phyloP scores from a whole-genome alignment of 2,329 filamentous ascomycete genomes.

The Alternaria consortialis region DNA sequence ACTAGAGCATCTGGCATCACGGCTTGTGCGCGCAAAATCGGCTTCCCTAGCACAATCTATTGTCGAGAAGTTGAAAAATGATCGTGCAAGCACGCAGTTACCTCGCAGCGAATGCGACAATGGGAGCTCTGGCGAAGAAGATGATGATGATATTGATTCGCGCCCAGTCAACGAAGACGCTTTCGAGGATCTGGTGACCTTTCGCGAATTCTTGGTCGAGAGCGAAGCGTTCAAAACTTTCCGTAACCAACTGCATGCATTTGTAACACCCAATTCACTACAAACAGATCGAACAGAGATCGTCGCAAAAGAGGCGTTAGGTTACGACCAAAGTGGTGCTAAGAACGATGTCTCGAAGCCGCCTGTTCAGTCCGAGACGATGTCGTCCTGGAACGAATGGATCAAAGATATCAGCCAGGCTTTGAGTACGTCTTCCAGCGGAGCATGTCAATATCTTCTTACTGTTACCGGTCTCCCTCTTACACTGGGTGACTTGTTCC shows the following conservation, averaged over 20 bases:
- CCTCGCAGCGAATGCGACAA: not conserved
- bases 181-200: slow-evolving; percentile 19
- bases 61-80: slow-evolving; percentile 7
- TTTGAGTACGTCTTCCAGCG: not conserved
- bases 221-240: slow-evolving; percentile 24
- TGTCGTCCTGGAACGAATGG: not conserved
- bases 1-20: slow-evolving; percentile 12
- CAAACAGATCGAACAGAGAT: not conserved
- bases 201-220: slow-evolving; percentile 23
- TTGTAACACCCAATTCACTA: slow-evolving; percentile 1
- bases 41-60: slow-evolving; percentile 13
- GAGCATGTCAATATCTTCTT: not conserved
- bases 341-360: not conserved
- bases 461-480: not conserved
- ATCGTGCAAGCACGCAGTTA: too few relatives aligned
- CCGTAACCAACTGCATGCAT: slow-evolving; percentile 15
- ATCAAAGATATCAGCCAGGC: not conserved
- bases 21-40: slow-evolving; percentile 17
- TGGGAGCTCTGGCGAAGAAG: slow-evolving; percentile 14
- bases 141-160: slow-evolving; percentile 10
- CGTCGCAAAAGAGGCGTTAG: not conserved
- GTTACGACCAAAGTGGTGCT: not conserved
- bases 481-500: not conserved
- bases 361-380: too few relatives aligned
- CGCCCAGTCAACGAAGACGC: slow-evolving; percentile 13